Evolutionary conservation across 805 yeast genomes (phyloP), one percentile per base, ranked within the genome.

Genomic region (Saccharomycodes ludwigii): DNA sequence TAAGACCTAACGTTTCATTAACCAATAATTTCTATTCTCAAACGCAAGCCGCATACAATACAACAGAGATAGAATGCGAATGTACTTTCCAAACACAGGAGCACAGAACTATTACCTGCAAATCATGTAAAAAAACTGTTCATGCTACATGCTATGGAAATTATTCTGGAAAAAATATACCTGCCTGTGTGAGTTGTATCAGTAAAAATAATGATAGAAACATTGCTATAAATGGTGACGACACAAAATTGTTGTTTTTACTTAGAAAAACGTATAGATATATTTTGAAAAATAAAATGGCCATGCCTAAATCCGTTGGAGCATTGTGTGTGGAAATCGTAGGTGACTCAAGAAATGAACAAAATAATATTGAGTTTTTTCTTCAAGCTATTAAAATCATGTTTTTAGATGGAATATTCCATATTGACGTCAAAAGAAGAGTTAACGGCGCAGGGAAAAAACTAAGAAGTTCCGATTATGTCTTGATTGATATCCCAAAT

Each of bases 141-240:
- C 66, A 62, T 38, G 44, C 53, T 0, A 37, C 45, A 10, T 61
- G 65, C 28, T 61, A 62, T 38, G 64, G 60, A 4, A 45, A 40
- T 23, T 23, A 12, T 6, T 27, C 30, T 17, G 17, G 40, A 14
- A 19, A 40, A 7, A 29, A 41, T 31, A 25, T 46, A 21, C 33
- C 42, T 19, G 30, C 37, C 34, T 58, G 58, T 33, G 32, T 52
- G 28, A 27, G 44, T 1, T 54, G 64, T 33, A 35, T 52, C n/a
- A n/a, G n/a, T n/a, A n/a, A n/a, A n/a, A n/a, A n/a, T 16, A 36
- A 41, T 17, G 40, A 38, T 7, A 19, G 47, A 15, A 23, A 40
- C 4, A 40, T 48, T 4, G 42, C 47, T 14, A 23, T 31, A 3
- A 25, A 42, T 1, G 39, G 46, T 20, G 17, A 36, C 2, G 41